phyloP scores from a whole-genome alignment of 805 yeast genomes.

The Ogataea ganodermae region DNA sequence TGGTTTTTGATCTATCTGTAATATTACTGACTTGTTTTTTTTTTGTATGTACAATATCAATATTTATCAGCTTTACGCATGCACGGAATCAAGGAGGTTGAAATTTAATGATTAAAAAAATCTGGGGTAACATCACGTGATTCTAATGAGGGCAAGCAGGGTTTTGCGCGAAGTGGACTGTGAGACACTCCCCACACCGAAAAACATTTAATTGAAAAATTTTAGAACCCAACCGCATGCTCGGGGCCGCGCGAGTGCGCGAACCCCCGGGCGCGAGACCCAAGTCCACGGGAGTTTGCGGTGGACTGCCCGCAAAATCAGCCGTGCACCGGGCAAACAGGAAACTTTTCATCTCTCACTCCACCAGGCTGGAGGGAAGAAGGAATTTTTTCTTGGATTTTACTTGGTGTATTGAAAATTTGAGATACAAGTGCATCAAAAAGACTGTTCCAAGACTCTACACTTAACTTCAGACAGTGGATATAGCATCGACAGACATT shows the following conservation, averaged over 20 bases:
- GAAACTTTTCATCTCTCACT: constrained; percentile 3
- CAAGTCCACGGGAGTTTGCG: background rate
- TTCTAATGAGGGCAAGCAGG: constrained; percentile 13
- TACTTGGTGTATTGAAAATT: constrained; percentile 5
- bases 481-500: constrained; percentile 27
- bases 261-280: background rate
- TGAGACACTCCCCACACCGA: background rate
- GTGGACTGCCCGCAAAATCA: background rate
- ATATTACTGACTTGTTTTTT: background rate
- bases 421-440: constrained; percentile 4
- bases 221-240: constrained; percentile 2
- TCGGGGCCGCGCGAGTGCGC: background rate
- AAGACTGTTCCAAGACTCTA: constrained; percentile 3
- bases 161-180: constrained; percentile 15
- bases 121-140: constrained; percentile 11
- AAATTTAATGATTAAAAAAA: background rate
- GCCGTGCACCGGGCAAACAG: background rate
- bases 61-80: background rate
- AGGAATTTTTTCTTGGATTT: constrained; percentile 7
- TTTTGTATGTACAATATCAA: background rate
- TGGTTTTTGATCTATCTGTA: background rate
- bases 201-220: constrained; percentile 4
- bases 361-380: constrained; percentile 4
- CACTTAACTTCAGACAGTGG: constrained; percentile 28
- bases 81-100: background rate